Evolutionary conservation across 305 asterid species (phyloP).

Genomic region (Ilex paraguariensis): DNA sequence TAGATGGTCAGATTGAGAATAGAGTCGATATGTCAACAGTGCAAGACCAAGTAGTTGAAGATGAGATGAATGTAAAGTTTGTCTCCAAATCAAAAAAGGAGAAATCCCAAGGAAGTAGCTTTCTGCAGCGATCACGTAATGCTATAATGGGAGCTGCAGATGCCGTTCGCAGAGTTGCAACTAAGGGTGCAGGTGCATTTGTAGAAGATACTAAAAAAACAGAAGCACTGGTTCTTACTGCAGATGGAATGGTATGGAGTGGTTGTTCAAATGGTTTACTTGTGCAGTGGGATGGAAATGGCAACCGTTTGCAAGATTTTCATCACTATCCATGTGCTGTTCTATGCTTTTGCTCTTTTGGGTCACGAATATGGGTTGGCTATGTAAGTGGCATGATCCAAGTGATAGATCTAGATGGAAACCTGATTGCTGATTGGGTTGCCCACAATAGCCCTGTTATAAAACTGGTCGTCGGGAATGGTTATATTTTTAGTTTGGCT

Average conservation of each 20-base stretch:
- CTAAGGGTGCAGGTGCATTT: slow-evolving; percentile 72
- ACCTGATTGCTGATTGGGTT: slow-evolving; percentile 63
- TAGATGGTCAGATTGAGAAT: slow-evolving; percentile 85
- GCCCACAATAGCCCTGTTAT: slow-evolving; percentile 87
- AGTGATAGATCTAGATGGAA: slow-evolving; percentile 77
- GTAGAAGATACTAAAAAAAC: slow-evolving; percentile 72
- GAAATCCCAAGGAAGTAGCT: slow-evolving; percentile 64
- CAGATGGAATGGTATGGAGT: slow-evolving; percentile 84
- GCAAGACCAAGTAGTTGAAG: slow-evolving; percentile 70
- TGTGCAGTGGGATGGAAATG: slow-evolving; percentile 94
- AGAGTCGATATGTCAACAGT: slow-evolving; percentile 50
- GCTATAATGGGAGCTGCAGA: slow-evolving; percentile 95
- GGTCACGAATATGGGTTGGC: slow-evolving; percentile 82
- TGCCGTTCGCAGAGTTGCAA: slow-evolving; percentile 88
- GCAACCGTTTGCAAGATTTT: slow-evolving; percentile 69
- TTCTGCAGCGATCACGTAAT: slow-evolving; percentile 83
- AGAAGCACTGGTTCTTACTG: slow-evolving; percentile 63
- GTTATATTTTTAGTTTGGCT: slow-evolving; percentile 71
- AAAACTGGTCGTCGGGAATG: slow-evolving; percentile 55
- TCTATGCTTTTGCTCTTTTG: slow-evolving; percentile 64
- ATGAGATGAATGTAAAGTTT: slow-evolving; percentile 63
- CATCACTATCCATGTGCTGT: slow-evolving; percentile 75
- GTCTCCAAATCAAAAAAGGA: slow-evolving; percentile 78
- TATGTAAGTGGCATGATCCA: slow-evolving; percentile 81
- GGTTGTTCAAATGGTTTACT: slow-evolving; percentile 80